Base-by-base conservation (phyloP, 2,329 filamentous ascomycete genomes). In the Colletotrichum agaves region DNA sequence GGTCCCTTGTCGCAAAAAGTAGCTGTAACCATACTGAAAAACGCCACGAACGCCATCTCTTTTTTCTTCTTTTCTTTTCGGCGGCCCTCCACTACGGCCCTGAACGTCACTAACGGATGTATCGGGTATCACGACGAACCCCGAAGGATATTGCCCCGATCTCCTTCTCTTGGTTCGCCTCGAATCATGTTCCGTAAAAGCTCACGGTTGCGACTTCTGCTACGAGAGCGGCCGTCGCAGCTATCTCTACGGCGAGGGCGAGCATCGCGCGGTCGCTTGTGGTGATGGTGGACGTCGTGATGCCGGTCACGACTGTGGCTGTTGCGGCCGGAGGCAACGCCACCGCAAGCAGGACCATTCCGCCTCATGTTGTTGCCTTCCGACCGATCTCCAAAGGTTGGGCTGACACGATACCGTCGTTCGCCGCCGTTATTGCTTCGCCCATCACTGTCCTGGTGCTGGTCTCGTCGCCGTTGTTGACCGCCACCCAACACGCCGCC, bases 11-110 rank as follows among this genome's bases (percentile, higher is more conserved):
- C 35, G 35, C 13, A 39, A 41, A 19, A 23, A 52, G 19, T 17
- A 49, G 17, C 17, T n/a, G n/a, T 23, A 15, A 41, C 7, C 47
- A 49, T 56, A 37, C 52, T 50, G 15, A 35, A 65, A 68, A 68
- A 68, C 65, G 62, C 65, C 65, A 47, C 33, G 33, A 68, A 68
- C 65, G 61, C 65, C 65, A 31, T 19, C 19, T 55, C 15, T 37
- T 52, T 65, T 33, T 27, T 27, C 27, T 27, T n/a, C n/a, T 27
- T 27, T 27, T 2, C 8, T 7, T 67, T 52, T 35, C 5, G 33
- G 46, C 13, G 41, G 35, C 43, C 53, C 23, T 55, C 53, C 53
- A 7, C 6, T 4, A 27, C 27, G 8, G 27, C 27, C 2, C 27
- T 27, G 27, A 27, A 27, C 31, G 39, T 27, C 31, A 33, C 47